Conservation (phyloP, 2,329 filamentous ascomycete genomes). For the Aspergillus oerlinghausenensis region DNA sequence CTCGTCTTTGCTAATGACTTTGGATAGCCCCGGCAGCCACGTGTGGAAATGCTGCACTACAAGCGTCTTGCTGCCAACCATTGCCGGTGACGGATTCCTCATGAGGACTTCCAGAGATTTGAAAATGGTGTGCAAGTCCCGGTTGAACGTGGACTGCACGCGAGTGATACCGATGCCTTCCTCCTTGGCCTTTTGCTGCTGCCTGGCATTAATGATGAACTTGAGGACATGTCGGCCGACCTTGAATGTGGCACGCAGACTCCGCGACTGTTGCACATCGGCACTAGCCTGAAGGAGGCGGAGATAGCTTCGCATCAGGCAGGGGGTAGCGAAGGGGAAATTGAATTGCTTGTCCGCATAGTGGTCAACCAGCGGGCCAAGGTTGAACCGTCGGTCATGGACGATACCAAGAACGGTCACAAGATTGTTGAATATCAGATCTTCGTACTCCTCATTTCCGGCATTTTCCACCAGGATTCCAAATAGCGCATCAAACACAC, state of each 20-base stretch:
- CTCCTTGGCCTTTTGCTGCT: constrained; percentile 84
- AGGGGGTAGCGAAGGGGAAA: constrained; percentile 87
- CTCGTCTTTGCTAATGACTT: constrained; percentile 72
- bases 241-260: constrained; percentile 87
- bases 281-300: constrained; percentile 76
- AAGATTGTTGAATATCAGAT: constrained; percentile 83
- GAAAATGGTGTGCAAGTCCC: constrained; percentile 82
- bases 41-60: constrained; percentile 95
- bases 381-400: constrained; percentile 87
- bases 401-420: constrained; percentile 90
- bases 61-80: constrained; percentile 91
- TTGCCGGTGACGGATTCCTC: constrained; percentile 74
- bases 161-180: constrained; percentile 79
- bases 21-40: constrained; percentile 87
- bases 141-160: constrained; percentile 66
- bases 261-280: constrained; percentile 76
- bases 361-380: constrained; percentile 83
- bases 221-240: constrained; percentile 89
- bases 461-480: constrained; percentile 85
- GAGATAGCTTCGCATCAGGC: constrained; percentile 79
- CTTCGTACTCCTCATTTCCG: constrained; percentile 88
- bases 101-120: constrained; percentile 86
- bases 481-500: constrained; percentile 88
- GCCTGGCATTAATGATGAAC: constrained; percentile 85
- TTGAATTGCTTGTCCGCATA: constrained; percentile 88